Conservation (phyloP, 78 protist species). For the Planoprotostelium fungivorum region DNA sequence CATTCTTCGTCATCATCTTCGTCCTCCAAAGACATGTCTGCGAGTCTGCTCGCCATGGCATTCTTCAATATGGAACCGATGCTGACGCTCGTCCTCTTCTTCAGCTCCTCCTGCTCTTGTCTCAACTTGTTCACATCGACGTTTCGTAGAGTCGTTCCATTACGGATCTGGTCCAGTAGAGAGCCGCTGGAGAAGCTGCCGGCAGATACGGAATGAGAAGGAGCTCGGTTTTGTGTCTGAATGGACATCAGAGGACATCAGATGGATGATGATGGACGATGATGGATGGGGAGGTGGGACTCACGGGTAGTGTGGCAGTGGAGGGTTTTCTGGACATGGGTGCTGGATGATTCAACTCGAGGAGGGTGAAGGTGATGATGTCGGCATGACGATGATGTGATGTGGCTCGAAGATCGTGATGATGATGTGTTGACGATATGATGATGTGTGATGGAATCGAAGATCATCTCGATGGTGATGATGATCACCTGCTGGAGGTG, state of each 20-base stretch:
- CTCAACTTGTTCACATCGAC: not conserved
- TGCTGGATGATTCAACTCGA: no score
- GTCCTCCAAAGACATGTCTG: not conserved
- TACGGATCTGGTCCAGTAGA: not conserved
- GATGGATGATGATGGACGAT: no score
- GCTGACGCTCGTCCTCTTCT: not conserved
- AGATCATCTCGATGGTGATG: not conserved
- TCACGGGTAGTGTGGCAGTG: no score
- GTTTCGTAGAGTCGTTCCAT: not conserved
- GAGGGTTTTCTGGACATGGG: no score
- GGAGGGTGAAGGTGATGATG: no score
- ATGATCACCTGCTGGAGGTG: not conserved
- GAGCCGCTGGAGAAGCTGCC: not conserved
- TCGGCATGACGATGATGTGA: not conserved
- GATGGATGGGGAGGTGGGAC: no score
- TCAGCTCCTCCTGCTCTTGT: not conserved
- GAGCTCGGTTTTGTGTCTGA: no score
- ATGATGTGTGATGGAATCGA: not conserved
- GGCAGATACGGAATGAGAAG: not conserved
- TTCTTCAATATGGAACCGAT: not conserved
- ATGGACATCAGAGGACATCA: no score
- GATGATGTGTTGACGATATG: not conserved
- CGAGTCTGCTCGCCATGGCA: not conserved
- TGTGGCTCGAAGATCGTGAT: not conserved
- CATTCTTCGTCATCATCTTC: not conserved